A percentile compares a stretch with the other conserved stretches of the same genome.
Evolutionary conservation across 257 asterid species (phyloP).

Genomic region (Osmanthus fragrans): DNA sequence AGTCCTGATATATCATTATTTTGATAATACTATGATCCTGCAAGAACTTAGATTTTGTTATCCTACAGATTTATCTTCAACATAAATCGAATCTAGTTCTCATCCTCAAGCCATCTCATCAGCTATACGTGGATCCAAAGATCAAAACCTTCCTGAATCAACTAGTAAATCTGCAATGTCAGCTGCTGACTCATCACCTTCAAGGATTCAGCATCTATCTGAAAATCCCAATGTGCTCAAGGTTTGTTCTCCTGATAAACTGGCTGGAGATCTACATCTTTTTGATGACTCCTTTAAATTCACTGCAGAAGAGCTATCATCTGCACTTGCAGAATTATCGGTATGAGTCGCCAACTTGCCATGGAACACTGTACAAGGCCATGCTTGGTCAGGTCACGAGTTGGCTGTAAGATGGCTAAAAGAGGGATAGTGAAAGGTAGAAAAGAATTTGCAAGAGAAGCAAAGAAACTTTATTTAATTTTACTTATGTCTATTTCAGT

Average conservation of each 20-base stretch:
- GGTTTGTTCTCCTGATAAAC: conserved; percentile 78
- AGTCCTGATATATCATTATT: neutral
- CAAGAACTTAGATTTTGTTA: conserved; percentile 11
- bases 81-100: conserved; percentile 32
- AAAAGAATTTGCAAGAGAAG: conserved; percentile 79
- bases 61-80: conserved; percentile 40
- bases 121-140: conserved; percentile 25
- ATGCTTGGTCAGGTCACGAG: conserved; percentile 55
- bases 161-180: conserved; percentile 42
- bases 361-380: conserved; percentile 78
- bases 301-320: conserved; percentile 71
- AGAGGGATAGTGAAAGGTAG: conserved; percentile 75
- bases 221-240: conserved; percentile 46
- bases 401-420: conserved; percentile 80
- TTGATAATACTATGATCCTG: conserved; percentile 1
- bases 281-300: conserved; percentile 62
- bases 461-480: conserved; percentile 76
- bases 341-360: conserved; percentile 92
- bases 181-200: conserved; percentile 35
- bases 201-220: conserved; percentile 35
- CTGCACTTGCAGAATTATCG: conserved; percentile 83
- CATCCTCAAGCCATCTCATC: conserved; percentile 32
- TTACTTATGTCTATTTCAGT: too few species aligned
- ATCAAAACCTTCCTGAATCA: conserved; percentile 34
- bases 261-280: conserved; percentile 78